phyloP scores from a whole-genome alignment of 2,329 filamentous ascomycete genomes.

The Stagonosporopsis tanaceti region DNA sequence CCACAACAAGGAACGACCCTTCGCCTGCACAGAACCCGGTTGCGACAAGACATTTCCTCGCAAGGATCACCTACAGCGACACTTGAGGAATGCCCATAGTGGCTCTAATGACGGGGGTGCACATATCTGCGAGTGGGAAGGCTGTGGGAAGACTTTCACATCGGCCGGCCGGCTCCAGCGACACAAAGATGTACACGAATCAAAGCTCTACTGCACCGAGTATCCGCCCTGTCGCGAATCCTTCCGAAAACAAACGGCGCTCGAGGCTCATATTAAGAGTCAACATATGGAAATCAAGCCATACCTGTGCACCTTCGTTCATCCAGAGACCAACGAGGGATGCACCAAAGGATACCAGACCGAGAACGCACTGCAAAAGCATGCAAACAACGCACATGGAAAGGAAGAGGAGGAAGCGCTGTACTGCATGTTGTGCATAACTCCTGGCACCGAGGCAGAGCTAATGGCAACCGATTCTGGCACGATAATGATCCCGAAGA shows the following conservation, averaged over 20 bases:
- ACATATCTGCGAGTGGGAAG: constrained; percentile 74
- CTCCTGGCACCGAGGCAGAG: constrained; percentile 41
- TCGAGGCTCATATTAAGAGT: constrained; percentile 81
- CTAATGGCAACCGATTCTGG: constrained; percentile 40
- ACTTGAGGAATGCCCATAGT: constrained; percentile 83
- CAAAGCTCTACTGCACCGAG: constrained; percentile 76
- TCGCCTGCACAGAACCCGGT: constrained; percentile 71
- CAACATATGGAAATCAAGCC: constrained; percentile 77
- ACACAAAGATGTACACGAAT: constrained; percentile 80
- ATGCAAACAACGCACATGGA: constrained; percentile 74
- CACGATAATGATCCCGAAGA: constrained; percentile 23
- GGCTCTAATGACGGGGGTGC: constrained; percentile 63
- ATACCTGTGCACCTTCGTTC: constrained; percentile 72
- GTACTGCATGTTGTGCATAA: constrained; percentile 76
- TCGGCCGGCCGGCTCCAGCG: constrained; percentile 79
- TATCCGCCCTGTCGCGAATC: constrained; percentile 75
- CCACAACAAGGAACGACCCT: constrained; percentile 85
- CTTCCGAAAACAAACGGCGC: constrained; percentile 87
- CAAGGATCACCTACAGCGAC: constrained; percentile 84
- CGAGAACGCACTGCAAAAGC: constrained; percentile 72
- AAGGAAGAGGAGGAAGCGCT: constrained; percentile 64
- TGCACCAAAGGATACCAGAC: constrained; percentile 79
- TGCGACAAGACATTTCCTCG: constrained; percentile 89
- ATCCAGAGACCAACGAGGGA: constrained; percentile 59
- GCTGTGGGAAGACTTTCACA: constrained; percentile 81